Evolutionary conservation across 108 stramenopile species (phyloP), one percentile per base, ranked within the genome.

Genomic region (Cyclotella choctawhatcheeana): DNA sequence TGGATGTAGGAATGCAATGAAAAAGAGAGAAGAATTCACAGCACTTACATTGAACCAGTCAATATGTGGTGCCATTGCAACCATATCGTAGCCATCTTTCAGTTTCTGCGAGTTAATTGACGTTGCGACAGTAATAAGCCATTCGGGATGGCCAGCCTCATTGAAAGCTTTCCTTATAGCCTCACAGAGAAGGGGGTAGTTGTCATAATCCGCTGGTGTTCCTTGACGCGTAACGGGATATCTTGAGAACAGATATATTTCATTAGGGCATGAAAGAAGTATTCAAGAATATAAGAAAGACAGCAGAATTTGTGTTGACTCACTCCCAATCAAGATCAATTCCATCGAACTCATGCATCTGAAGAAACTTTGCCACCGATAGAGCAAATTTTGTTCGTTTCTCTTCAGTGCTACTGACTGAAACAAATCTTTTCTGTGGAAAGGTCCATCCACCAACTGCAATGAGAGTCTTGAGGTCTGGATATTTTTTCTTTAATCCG

Each of bases 41-140:
- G n/a, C n/a, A n/a, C n/a, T n/a, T n/a, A n/a, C n/a, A 22, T 78
- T 71, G 71, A 78, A 78, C 63, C 62, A 78, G 44, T 67, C 65
- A 37, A 78, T 71, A 31, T 72, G 55, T 10, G 63, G 50, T n/a
- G 35, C 44, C 64, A 78, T 73, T 13, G 13, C 18, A 0, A 67
- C 40, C 64, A 78, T 64, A 40, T 78, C 77, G 59, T 72, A 78
- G 20, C 77, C 77, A 8, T 45, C 26, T 18, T 50, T 50, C 10
- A 78, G 43, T 25, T 61, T 64, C 24, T 33, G 13, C 13, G 31
- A 17, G 25, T 72, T 72, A 25, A 78, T 72, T 2, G 65, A 26
- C 2, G 77, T 73, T 18, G 77, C 77, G 7, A 78, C 33, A 5
- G 77, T 78, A 17, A 78, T 72, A 5, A 78, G 33, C 74, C 74